A percentile compares a stretch with the other conserved stretches of the same genome.
These are phyloP conservation scores for Fusarium sp. DNA, from an alignment of 2,329 filamentous ascomycete genomes.

Conservation along the genomic window DNA sequence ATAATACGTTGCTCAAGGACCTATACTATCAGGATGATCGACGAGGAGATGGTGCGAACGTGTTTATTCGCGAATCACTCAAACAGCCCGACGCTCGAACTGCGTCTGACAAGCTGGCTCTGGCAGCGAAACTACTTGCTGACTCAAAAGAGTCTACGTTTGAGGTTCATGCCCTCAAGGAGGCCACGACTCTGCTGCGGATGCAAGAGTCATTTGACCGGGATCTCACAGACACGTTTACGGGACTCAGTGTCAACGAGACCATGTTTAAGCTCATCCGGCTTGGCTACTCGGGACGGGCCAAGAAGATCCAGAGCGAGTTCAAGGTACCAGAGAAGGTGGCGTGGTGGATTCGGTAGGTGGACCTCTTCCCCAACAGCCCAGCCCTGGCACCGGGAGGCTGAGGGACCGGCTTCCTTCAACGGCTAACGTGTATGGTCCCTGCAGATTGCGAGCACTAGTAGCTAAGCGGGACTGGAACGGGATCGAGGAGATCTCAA, in stretches of 20 bases:
- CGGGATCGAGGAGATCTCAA: conserved; percentile 88
- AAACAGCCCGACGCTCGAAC: conserved; percentile 76
- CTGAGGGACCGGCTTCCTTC: conserved; percentile 1
- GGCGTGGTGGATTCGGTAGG: conserved; percentile 82
- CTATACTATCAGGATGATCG: conserved; percentile 98
- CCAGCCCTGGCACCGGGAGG: conserved; percentile 20
- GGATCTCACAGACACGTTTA: conserved; percentile 81
- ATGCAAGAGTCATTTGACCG: conserved; percentile 89
- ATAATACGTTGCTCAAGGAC: conserved; percentile 90
- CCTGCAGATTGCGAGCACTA: conserved; percentile 79
- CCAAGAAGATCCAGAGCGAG: conserved; percentile 88
- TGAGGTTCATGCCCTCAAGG: conserved; percentile 81
- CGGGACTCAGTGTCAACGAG: conserved; percentile 88
- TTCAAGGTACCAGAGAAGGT: conserved; percentile 95
- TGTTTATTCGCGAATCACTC: conserved; percentile 88
- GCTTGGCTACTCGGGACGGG: conserved; percentile 84
- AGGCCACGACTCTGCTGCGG: conserved; percentile 83
- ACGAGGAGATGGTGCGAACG: conserved; percentile 85
- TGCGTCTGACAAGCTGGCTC: conserved; percentile 86
- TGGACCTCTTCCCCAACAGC: conserved; percentile 30
- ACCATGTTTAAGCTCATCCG: conserved; percentile 91
- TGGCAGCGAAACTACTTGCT: conserved; percentile 83
- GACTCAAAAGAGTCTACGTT: conserved; percentile 85
- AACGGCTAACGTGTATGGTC: conserved; percentile 34
- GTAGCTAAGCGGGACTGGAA: conserved; percentile 92